Evolutionary conservation across 345 rosid species (phyloP).

Genomic region (Jatropha curcas): DNA sequence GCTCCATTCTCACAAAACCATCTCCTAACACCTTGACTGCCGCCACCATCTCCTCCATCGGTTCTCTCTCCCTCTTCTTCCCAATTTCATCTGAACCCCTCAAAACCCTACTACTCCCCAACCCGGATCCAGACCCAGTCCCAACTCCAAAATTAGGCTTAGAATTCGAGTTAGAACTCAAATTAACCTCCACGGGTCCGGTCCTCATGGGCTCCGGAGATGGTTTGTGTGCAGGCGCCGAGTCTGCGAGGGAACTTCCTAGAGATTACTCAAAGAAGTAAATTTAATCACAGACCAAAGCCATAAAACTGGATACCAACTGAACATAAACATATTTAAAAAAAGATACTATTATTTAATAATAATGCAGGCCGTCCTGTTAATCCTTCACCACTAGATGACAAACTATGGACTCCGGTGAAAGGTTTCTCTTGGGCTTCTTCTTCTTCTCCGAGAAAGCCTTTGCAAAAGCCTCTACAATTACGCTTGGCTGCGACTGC

Average conservation of each 20-base stretch:
- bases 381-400: background rate
- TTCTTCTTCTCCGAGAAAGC: constrained; percentile 58
- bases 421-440: constrained; percentile 17
- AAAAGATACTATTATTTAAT: too few species aligned
- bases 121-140: background rate
- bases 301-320: background rate
- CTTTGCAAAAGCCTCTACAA: constrained; percentile 72
- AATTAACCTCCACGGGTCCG: too few species aligned
- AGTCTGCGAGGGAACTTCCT: too few species aligned
- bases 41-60: constrained; percentile 67
- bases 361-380: background rate
- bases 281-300: constrained; percentile 3
- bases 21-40: constrained; percentile 88
- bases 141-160: constrained; percentile 23
- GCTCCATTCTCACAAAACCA: constrained; percentile 78
- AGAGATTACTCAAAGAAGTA: background rate
- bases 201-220: too few species aligned
- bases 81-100: constrained; percentile 44
- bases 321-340: background rate
- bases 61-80: constrained; percentile 44
- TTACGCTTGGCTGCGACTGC: constrained; percentile 82
- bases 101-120: constrained; percentile 37
- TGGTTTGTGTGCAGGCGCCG: too few species aligned
- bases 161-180: background rate
- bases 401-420: constrained; percentile 9